Conservation (phyloP, 1,284 basidiomycete species). For the Puccinia novopanici region DNA sequence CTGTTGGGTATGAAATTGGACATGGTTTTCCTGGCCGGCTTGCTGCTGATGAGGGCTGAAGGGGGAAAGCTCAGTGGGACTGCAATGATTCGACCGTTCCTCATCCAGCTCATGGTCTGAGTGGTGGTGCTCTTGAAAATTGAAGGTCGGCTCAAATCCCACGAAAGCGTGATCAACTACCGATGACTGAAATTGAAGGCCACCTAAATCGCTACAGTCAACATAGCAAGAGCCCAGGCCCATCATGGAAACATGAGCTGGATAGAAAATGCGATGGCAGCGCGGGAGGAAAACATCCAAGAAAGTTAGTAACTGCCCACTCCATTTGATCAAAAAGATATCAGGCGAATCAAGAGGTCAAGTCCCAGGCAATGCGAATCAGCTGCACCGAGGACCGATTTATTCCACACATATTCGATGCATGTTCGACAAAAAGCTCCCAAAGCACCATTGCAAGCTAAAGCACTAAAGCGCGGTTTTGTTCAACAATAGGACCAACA, state of each 20-base stretch:
- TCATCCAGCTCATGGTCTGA: constrained; percentile 40
- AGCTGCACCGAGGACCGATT: background rate
- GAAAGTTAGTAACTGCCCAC: background rate
- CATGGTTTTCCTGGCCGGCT: constrained; percentile 13
- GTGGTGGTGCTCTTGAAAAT: constrained; percentile 31
- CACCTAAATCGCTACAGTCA: constrained; percentile 22
- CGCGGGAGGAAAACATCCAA: background rate
- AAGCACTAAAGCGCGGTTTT: background rate
- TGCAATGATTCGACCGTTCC: constrained; percentile 20
- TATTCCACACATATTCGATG: background rate
- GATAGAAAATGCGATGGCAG: background rate
- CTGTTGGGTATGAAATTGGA: constrained; percentile 26
- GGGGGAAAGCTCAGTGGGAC: constrained; percentile 23
- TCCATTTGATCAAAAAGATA: too few species aligned
- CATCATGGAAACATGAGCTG: constrained; percentile 26
- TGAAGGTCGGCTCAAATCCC: constrained; percentile 32
- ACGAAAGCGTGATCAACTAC: constrained; percentile 34
- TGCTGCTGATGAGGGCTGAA: constrained; percentile 38
- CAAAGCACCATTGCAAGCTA: too few species aligned
- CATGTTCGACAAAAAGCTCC: too few species aligned
- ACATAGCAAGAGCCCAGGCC: constrained; percentile 25
- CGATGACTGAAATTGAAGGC: constrained; percentile 34
- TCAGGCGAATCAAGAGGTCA: too few species aligned
- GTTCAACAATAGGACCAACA: background rate
- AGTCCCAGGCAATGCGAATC: too few species aligned